These are phyloP conservation scores for Yarrowia hollandica DNA, from an alignment of 805 yeast genomes.

Conservation along the genomic window DNA sequence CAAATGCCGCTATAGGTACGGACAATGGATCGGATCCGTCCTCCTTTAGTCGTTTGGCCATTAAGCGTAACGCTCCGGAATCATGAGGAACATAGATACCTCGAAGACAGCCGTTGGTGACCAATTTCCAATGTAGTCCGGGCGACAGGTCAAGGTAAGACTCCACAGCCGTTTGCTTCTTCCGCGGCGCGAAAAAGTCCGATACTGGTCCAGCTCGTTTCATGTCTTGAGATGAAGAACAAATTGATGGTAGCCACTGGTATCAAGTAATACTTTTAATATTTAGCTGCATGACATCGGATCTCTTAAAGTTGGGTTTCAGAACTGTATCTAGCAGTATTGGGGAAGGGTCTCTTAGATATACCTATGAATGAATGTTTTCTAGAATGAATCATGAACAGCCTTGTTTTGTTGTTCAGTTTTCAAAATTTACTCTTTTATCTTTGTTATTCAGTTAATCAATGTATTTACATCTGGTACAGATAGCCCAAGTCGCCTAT, in stretches of 20 bases:
- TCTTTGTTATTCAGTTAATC: no score
- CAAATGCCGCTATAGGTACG: slow-evolving; percentile 61
- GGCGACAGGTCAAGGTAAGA: background rate
- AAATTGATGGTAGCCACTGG: background rate
- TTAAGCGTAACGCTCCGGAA: background rate
- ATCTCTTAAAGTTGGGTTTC: no score
- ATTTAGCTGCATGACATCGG: background rate
- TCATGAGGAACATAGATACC: slow-evolving; percentile 12
- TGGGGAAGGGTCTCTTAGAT: no score
- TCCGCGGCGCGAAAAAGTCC: slow-evolving; percentile 20
- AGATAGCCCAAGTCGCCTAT: no score
- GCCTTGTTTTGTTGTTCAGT: no score
- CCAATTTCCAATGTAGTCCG: slow-evolving; percentile 25
- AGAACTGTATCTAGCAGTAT: no score
- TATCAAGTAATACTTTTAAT: no score
- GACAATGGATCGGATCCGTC: background rate
- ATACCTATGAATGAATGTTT: no score
- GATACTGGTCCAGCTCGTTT: slow-evolving; percentile 12
- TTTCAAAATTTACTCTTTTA: no score
- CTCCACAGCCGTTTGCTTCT: background rate
- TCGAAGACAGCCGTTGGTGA: slow-evolving; percentile 20
- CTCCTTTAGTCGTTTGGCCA: slow-evolving; percentile 1
- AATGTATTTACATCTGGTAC: no score
- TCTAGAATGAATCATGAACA: no score
- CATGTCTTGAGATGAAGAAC: background rate